Base-by-base conservation (phyloP, 2,329 filamentous ascomycete species). In the Xylariaceae sp. region DNA sequence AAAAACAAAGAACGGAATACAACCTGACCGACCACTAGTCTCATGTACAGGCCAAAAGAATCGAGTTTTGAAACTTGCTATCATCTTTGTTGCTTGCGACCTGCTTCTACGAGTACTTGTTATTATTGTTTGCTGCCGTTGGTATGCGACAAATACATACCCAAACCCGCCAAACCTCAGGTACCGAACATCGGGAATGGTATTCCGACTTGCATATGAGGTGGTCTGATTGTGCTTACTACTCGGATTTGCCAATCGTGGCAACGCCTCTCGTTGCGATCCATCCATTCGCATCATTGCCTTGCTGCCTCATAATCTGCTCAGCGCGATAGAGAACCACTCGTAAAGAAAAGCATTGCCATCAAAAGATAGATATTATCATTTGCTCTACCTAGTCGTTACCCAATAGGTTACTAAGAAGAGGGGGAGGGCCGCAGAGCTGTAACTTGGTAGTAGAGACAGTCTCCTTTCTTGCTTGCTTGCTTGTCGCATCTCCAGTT, bases 151-250 rank as follows among this genome's bases (percentile, higher is more conserved):
- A 18, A 23, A 39, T 34, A 55, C 15, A 49, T 30, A 10, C 50
- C 53, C 23, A 30, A 30, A 30, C 23, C 23, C 3, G 3, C 23
- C 23, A 30, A 58, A 44, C 35, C 4, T 50, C 52, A 56, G 51
- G 45, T 60, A 61, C 61, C 61, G 61, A 60, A 58, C 9, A 58
- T 62, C 61, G 61, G 61, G 61, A 51, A 53, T 56, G 61, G 58
- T 55, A 55, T 56, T 58, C 53, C 58, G 55, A 51, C 60, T 60
- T 53, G 52, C 49, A 56, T 55, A 8, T 18, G 42, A 51, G 23
- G 53, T 59, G 39, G 39, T 39, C 50, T 53, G 39, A 58, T 56
- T 54, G 39, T 57, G 57, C 51, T 57, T 60, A 60, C 57, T 60
- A 57, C 54, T 52, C 7, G 51, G 39, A 52, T 48, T 30, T 13